Evolutionary conservation across 345 rosid genomes (phyloP).

Genomic region (Gossypium thurberi): DNA sequence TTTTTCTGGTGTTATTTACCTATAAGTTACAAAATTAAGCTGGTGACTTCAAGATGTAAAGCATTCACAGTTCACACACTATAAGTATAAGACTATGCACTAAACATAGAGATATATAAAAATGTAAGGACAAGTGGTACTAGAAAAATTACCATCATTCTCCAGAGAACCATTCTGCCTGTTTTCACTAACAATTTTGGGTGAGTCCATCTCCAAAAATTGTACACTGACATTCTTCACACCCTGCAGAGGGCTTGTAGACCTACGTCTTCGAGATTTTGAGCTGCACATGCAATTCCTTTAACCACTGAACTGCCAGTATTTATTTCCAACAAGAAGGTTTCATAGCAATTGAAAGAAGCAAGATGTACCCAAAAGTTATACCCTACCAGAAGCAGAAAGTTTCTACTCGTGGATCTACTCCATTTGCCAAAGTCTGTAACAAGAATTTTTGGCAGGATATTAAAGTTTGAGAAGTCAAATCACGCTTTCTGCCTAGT

Average conservation of each 20-base stretch:
- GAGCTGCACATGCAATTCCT: constrained; percentile 41
- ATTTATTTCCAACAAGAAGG: constrained; percentile 11
- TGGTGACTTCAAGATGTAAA: not conserved
- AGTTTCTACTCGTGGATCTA: constrained; percentile 46
- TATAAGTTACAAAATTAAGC: not conserved
- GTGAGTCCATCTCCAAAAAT: constrained; percentile 62
- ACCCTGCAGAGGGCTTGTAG: constrained; percentile 28
- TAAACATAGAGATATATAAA: not conserved
- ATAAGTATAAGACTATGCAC: not conserved
- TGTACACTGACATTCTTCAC: constrained; percentile 38
- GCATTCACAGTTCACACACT: not conserved
- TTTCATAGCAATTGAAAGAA: constrained; percentile 12
- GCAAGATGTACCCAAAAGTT: constrained; percentile 9
- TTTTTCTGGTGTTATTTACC: not conserved
- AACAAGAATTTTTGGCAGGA: constrained; percentile 19
- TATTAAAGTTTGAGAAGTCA: constrained; percentile 12
- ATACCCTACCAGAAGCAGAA: constrained; percentile 63
- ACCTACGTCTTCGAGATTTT: constrained; percentile 47
- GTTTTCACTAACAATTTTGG: constrained; percentile 31
- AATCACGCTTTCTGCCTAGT: not conserved
- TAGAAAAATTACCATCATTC: constrained; percentile 43
- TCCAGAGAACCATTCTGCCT: constrained; percentile 27
- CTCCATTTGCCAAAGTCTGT: constrained; percentile 52
- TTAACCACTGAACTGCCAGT: constrained; percentile 16
- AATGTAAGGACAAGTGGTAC: not conserved